Base-by-base conservation (phyloP, 768 basidiomycete genomes). In the Strobilomyces confusus region DNA sequence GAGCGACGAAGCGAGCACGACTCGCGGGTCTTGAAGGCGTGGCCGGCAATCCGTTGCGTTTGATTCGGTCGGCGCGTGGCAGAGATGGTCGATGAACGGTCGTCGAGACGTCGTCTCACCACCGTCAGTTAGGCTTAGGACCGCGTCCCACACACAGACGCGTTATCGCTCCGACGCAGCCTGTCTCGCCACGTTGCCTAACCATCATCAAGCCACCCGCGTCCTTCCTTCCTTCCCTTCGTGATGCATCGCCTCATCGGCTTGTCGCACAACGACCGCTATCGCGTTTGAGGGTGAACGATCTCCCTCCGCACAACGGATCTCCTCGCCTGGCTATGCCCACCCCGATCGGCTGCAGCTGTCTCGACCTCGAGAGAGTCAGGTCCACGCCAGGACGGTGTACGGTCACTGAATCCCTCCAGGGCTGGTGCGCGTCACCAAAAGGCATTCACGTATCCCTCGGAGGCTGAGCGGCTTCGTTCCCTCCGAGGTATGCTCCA, bases 281-380 rank as follows among this genome's bases (percentile, higher is more conserved):
- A 49, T 66, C 42, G 48, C 51, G 42, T 55, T 63, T 20, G 33
- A 44, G 33, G 54, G 49, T 5, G 41, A 44, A 43, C 49, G 7
- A 48, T 55, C 60, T 33, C 57, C 57, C 2, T 40, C 45, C 0
- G 54, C 53, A 5, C 49, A 41, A 41, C 60, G 22, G 25, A 53
- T 58, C 26, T 36, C 22, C 15, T 32, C 56, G 5, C 50, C 52
- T 29, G 42, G 17, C 9, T 47, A 40, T 14, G 54, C 45, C 17
- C 52, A 55, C 20, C 38, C 49, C 42, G n/a, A 56, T 59, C 22
- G 43, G 54, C 52, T 46, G 50, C 22, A 52, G 46, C 11, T 59
- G 52, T 40, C 57, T 52, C 23, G 44, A 47, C 26, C 19, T 62
- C 17, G 55, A 59, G 34, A 36, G 54, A 41, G 48, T 54, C 32